Evolutionary conservation across 1,139 yeast genomes (phyloP).

Genomic region (Blastobotrys elegans): DNA sequence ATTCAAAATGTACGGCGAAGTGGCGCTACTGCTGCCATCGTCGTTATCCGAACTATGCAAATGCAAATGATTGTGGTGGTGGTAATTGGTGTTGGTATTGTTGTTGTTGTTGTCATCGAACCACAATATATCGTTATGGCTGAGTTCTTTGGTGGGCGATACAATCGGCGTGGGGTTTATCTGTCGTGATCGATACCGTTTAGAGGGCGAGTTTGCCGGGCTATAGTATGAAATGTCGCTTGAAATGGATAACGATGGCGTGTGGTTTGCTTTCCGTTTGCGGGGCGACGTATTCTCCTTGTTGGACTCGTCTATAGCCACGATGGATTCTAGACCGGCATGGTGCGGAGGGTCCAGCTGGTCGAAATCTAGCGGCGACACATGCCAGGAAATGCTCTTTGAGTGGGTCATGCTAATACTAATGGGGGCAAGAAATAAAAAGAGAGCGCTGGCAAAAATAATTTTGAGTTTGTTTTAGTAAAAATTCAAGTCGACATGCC

Average conservation of each 20-base stretch:
- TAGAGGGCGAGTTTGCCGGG: conserved; percentile 9
- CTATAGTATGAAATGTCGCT: conserved; percentile 11
- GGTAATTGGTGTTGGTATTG: neutral
- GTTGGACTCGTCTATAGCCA: neutral
- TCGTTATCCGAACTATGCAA: neutral
- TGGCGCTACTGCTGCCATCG: neutral
- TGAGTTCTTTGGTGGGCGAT: conserved; percentile 8
- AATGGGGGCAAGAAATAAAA: neutral
- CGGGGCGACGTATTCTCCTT: neutral
- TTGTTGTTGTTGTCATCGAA: neutral
- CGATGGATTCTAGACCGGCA: no score
- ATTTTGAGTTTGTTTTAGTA: no score
- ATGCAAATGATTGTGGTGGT: neutral
- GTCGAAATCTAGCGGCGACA: conserved; percentile 5
- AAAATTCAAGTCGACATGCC: no score
- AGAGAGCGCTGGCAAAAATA: neutral
- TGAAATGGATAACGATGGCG: conserved; percentile 5
- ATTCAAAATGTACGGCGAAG: conserved; percentile 24
- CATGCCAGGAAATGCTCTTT: conserved; percentile 18
- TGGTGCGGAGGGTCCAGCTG: no score
- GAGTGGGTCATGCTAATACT: conserved; percentile 18
- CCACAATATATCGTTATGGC: no score
- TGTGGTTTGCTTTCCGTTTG: conserved; percentile 5
- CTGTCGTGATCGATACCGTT: conserved; percentile 4
- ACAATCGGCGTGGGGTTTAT: conserved; percentile 12